phyloP scores from a whole-genome alignment of 148 eudicot species.

The Salicornia ramosissima region DNA sequence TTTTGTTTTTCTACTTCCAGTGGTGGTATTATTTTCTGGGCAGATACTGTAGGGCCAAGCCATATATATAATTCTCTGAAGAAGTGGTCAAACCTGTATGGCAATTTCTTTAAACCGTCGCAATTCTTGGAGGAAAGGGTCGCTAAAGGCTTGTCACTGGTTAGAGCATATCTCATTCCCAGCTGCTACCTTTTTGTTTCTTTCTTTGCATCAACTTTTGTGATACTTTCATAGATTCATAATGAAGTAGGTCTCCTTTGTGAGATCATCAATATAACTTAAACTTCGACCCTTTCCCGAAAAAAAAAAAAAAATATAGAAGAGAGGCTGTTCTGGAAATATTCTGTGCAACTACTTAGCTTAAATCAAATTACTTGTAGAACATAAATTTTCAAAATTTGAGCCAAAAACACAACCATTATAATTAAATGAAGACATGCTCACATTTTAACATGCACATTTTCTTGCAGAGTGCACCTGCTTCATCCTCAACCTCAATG shows the following conservation, averaged over 20 bases:
- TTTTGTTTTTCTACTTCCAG: slow-evolving; percentile 37
- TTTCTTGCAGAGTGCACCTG: slow-evolving; percentile 65
- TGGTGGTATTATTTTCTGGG: slow-evolving; percentile 93
- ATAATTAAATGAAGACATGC: not conserved
- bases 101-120: slow-evolving; percentile 78
- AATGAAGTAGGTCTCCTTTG: no score
- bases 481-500: slow-evolving; percentile 46
- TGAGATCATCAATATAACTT: not conserved
- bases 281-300: no score
- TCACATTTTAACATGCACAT: not conserved
- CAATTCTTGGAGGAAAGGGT: slow-evolving; percentile 88
- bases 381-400: not conserved
- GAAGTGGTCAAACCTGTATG: slow-evolving; percentile 67
- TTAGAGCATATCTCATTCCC: slow-evolving; percentile 26
- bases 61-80: slow-evolving; percentile 62
- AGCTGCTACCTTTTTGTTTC: not conserved
- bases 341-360: no score
- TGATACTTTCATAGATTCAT: not conserved
- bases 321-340: not conserved
- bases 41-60: slow-evolving; percentile 71
- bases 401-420: not conserved
- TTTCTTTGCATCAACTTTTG: not conserved
- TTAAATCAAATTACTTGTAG: not conserved
- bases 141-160: slow-evolving; percentile 69
- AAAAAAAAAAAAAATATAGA: not conserved